Evolutionary conservation across 2,329 filamentous ascomycete species (phyloP).

Genomic region (Sarocladium strictum): DNA sequence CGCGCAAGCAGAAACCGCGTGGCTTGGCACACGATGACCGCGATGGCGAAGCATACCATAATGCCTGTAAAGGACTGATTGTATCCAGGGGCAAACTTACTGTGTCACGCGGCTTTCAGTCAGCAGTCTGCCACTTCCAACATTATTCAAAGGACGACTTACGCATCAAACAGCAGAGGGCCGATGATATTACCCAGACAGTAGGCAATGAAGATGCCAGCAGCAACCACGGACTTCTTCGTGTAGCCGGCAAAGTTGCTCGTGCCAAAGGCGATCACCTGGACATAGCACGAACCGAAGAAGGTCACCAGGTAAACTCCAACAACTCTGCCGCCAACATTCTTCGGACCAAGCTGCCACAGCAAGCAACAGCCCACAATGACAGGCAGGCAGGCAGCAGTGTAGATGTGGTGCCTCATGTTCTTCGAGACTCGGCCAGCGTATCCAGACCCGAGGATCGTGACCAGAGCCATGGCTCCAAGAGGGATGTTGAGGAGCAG

Average conservation of each 20-base stretch:
- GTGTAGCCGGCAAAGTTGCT: constrained; percentile 27
- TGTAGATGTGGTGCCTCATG: constrained; percentile 21
- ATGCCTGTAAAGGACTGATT: constrained; percentile 24
- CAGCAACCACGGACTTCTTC: constrained; percentile 24
- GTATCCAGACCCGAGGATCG: constrained; percentile 25
- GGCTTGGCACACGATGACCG: constrained; percentile 22
- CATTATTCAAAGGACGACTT: constrained; percentile 1
- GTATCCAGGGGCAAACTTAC: constrained; percentile 25
- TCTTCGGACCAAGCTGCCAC: constrained; percentile 20
- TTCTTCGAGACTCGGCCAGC: constrained; percentile 18
- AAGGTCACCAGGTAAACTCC: constrained; percentile 25
- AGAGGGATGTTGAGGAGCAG: constrained; percentile 28
- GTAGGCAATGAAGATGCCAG: constrained; percentile 26
- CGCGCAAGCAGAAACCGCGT: constrained; percentile 21
- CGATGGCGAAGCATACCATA: constrained; percentile 24
- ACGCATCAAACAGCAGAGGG: constrained; percentile 26
- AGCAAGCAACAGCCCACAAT: constrained; percentile 23
- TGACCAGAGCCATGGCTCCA: constrained; percentile 23
- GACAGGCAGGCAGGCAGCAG: constrained; percentile 19
- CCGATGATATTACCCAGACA: constrained; percentile 28
- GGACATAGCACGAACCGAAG: constrained; percentile 24
- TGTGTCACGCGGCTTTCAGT: too few species aligned
- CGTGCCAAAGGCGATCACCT: constrained; percentile 24
- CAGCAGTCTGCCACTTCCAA: too few species aligned
- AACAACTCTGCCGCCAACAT: constrained; percentile 18